A percentile compares a stretch with the other conserved stretches of the same genome.
Conservation (phyloP, 352 stramenopile species). For the Globisporangium paddicum region DNA sequence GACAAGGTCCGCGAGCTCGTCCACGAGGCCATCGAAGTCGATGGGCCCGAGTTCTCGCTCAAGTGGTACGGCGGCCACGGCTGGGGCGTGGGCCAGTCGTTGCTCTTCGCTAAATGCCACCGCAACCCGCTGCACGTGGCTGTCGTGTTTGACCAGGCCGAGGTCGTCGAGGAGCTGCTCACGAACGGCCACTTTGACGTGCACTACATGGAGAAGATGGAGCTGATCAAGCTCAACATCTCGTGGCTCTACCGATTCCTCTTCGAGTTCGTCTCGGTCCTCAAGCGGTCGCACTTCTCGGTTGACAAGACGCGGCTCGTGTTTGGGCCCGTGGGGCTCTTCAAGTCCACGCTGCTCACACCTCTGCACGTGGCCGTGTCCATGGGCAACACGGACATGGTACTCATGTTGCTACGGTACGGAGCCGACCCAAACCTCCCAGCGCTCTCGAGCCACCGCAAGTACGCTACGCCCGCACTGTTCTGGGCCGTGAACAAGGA, state of each 20-base stretch:
- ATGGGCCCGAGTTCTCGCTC: constrained; percentile 52
- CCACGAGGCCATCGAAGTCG: constrained; percentile 43
- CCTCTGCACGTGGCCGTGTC: constrained; percentile 72
- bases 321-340: constrained; percentile 55
- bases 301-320: constrained; percentile 28
- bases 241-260: constrained; percentile 64
- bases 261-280: constrained; percentile 55
- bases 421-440: constrained; percentile 52
- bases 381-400: constrained; percentile 63
- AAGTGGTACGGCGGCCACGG: constrained; percentile 51
- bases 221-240: constrained; percentile 59
- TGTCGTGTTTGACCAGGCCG: constrained; percentile 60
- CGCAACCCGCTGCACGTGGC: constrained; percentile 77
- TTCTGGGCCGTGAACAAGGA: constrained; percentile 74
- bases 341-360: constrained; percentile 60
- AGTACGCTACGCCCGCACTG: constrained; percentile 56
- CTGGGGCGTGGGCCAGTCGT: constrained; percentile 16
- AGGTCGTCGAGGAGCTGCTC: constrained; percentile 63
- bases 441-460: constrained; percentile 46
- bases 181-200: constrained; percentile 59
- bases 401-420: constrained; percentile 53
- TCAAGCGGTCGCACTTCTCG: constrained; percentile 43
- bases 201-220: constrained; percentile 68
- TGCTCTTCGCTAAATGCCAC: constrained; percentile 39
- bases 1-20: constrained; percentile 43